phyloP scores from a whole-genome alignment of 2,329 filamentous ascomycete species.

The Hymenoscyphus fraxineus region DNA sequence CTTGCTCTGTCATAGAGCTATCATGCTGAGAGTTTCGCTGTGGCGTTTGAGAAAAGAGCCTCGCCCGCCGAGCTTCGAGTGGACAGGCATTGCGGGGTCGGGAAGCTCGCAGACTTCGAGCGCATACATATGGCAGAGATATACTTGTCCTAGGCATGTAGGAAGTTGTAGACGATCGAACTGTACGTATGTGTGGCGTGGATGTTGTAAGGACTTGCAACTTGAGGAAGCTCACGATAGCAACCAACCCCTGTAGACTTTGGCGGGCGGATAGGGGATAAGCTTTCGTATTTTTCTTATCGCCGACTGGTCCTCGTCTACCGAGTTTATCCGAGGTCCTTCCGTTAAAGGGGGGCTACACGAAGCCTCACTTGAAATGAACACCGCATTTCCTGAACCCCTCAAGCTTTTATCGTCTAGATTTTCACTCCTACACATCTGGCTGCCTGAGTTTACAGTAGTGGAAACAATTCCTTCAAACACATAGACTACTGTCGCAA shows the following conservation, averaged over 20 bases:
- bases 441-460: not conserved
- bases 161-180: slow-evolving; percentile 5
- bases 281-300: too few species aligned
- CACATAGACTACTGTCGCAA: too few species aligned
- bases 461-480: not conserved
- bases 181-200: not conserved
- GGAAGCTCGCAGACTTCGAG: slow-evolving; percentile 30
- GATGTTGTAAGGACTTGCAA: not conserved
- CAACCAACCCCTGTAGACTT: not conserved
- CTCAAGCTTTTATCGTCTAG: too few species aligned
- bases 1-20: slow-evolving; percentile 16
- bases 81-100: slow-evolving; percentile 22
- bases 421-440: not conserved
- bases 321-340: too few species aligned
- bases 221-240: not conserved
- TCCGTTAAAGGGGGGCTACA: too few species aligned
- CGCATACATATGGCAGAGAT: slow-evolving; percentile 23
- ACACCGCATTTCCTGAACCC: too few species aligned
- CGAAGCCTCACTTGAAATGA: too few species aligned
- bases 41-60: slow-evolving; percentile 26
- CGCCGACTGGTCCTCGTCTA: too few species aligned
- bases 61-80: slow-evolving; percentile 9
- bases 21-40: slow-evolving; percentile 18
- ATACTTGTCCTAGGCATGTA: slow-evolving; percentile 32
- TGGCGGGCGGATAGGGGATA: not conserved